Evolutionary conservation across 2,329 filamentous ascomycete species (phyloP).

Genomic region (Fusarium poae): DNA sequence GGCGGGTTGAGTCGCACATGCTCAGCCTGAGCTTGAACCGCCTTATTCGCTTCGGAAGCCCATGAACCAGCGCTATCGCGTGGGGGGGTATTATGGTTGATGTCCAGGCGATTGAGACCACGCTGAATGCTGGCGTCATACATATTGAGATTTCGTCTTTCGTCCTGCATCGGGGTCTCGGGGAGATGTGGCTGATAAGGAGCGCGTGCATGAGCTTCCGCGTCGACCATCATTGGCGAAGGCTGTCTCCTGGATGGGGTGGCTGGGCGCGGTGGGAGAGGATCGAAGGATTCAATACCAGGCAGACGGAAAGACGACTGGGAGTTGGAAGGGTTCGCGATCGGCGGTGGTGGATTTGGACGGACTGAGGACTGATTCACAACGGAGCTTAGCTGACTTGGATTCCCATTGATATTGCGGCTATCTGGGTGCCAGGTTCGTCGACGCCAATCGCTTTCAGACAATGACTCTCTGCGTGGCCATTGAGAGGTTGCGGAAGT

Average conservation of each 20-base stretch:
- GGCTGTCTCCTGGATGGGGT: slow-evolving; percentile 74
- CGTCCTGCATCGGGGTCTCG: slow-evolving; percentile 56
- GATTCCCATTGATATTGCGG: slow-evolving; percentile 71
- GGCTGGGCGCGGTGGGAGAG: slow-evolving; percentile 72
- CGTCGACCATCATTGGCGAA: slow-evolving; percentile 84
- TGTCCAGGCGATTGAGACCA: slow-evolving; percentile 75
- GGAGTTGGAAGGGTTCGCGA: slow-evolving; percentile 61
- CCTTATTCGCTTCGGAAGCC: slow-evolving; percentile 69
- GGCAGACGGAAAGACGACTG: slow-evolving; percentile 78
- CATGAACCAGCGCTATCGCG: slow-evolving; percentile 67
- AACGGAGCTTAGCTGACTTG: slow-evolving; percentile 81
- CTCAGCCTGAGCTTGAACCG: slow-evolving; percentile 68
- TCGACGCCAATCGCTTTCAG: slow-evolving; percentile 83
- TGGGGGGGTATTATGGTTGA: slow-evolving; percentile 65
- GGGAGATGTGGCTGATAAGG: slow-evolving; percentile 47
- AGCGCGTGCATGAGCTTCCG: slow-evolving; percentile 56
- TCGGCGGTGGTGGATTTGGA: slow-evolving; percentile 66
- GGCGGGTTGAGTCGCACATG: slow-evolving; percentile 61
- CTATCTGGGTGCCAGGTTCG: slow-evolving; percentile 93
- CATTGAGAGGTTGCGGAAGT: slow-evolving; percentile 73
- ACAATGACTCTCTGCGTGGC: slow-evolving; percentile 74
- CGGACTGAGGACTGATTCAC: slow-evolving; percentile 74
- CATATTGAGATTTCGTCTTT: slow-evolving; percentile 65
- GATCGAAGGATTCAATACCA: slow-evolving; percentile 92
- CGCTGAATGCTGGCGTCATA: slow-evolving; percentile 77